These are phyloP conservation scores for Kluyveromyces sp. DNA, from an alignment of 1,139 yeast genomes.

Conservation along the genomic window DNA sequence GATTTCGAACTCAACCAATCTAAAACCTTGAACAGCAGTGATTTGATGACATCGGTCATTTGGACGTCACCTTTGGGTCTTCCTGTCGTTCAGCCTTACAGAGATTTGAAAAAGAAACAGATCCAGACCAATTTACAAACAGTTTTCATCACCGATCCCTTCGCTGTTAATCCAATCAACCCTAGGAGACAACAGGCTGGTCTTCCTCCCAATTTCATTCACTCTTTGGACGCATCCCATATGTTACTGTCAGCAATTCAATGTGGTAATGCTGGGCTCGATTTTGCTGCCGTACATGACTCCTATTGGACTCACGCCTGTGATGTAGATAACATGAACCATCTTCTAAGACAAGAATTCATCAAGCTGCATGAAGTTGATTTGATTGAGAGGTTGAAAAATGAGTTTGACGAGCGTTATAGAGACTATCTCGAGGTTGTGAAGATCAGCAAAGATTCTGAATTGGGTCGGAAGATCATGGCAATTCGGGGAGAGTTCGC, in stretches of 20 bases:
- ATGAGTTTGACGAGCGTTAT: conserved; percentile 79
- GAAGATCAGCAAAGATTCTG: conserved; percentile 46
- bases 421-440: conserved; percentile 59
- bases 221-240: conserved; percentile 93
- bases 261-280: conserved; percentile 58
- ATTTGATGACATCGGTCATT: conserved; percentile 76
- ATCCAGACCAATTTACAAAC: conserved; percentile 78
- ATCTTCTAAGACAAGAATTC: conserved; percentile 69
- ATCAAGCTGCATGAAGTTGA: conserved; percentile 69
- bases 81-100: conserved; percentile 94
- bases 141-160: conserved; percentile 76
- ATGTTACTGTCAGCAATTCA: conserved; percentile 85
- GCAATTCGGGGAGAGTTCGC: conserved; percentile 46
- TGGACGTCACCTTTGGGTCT: conserved; percentile 97
- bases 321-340: conserved; percentile 69
- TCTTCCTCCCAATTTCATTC: conserved; percentile 93
- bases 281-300: conserved; percentile 97
- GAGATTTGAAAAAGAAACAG: conserved; percentile 56
- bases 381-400: conserved; percentile 59
- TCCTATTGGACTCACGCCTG: conserved; percentile 98
- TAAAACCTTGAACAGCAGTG: conserved; percentile 39
- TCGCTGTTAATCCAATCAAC: conserved; percentile 73
- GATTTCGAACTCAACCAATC: conserved; percentile 40
- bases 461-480: conserved; percentile 46
- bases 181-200: conserved; percentile 86